Percentiles rank a stretch among this genome's conserved stretches.
Evolutionary conservation across 495 filamentous ascomycete species (phyloP).

Genomic region (Neurospora hispaniola): DNA sequence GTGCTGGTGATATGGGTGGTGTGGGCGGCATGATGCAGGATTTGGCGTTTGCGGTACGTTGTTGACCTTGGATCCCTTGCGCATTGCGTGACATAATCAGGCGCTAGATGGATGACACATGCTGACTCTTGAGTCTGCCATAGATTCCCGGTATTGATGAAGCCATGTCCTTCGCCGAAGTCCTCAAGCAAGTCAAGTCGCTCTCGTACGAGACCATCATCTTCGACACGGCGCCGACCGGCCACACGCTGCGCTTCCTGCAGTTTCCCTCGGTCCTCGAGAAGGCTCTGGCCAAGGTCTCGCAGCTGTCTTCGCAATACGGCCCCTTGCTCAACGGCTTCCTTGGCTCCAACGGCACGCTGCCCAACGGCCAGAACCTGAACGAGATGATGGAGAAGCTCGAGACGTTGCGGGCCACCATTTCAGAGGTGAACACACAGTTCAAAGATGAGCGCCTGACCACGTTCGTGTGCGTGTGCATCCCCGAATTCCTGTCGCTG

Average conservation of each 20-base stretch:
- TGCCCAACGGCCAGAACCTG: conserved; percentile 86
- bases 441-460: conserved; percentile 96
- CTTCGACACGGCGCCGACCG: conserved; percentile 98
- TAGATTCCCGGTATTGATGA: conserved; percentile 98
- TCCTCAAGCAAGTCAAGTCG: conserved; percentile 98
- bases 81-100: neutral
- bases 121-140: neutral
- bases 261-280: conserved; percentile 98
- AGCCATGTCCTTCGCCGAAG: conserved; percentile 98
- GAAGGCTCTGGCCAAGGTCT: conserved; percentile 94
- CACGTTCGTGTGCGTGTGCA: conserved; percentile 97
- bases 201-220: conserved; percentile 97
- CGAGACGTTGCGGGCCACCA: conserved; percentile 84
- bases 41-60: conserved; percentile 49
- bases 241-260: conserved; percentile 96
- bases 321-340: conserved; percentile 93
- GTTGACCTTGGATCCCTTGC: neutral
- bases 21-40: conserved; percentile 60
- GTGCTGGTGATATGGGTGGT: conserved; percentile 54
- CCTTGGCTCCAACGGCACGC: conserved; percentile 64
- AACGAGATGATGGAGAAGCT: conserved; percentile 88
- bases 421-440: conserved; percentile 90
- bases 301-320: conserved; percentile 86
- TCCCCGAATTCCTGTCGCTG: conserved; percentile 91
- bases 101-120: neutral